phyloP scores from a whole-genome alignment of 148 eudicot genomes.

The Camellia japonica region DNA sequence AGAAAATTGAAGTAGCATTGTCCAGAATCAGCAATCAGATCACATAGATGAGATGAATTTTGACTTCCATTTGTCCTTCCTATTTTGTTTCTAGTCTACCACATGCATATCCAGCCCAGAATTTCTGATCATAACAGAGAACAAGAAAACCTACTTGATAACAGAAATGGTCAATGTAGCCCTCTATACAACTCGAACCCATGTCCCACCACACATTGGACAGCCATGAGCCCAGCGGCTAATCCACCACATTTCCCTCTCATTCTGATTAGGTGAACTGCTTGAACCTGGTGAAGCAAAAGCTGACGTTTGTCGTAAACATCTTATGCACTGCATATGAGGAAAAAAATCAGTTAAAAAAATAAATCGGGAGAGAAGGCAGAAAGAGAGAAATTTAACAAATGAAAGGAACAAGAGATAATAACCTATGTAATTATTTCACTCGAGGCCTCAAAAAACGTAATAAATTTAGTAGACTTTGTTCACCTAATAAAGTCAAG shows the following conservation, averaged over 20 bases:
- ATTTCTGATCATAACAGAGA: background rate
- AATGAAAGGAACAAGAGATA: background rate
- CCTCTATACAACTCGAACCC: conserved; percentile 88
- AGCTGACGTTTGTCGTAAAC: conserved; percentile 92
- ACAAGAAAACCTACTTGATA: conserved; percentile 3
- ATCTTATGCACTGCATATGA: conserved; percentile 85
- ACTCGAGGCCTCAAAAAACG: background rate
- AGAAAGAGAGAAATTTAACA: background rate
- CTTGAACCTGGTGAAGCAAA: conserved; percentile 59
- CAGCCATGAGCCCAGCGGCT: conserved; percentile 95
- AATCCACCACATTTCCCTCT: conserved; percentile 86
- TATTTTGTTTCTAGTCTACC: background rate
- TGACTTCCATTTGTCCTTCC: background rate
- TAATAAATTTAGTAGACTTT: background rate
- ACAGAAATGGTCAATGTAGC: background rate
- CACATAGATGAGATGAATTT: background rate
- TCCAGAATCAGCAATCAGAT: background rate
- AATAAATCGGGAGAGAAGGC: background rate
- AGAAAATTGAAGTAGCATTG: too few species aligned
- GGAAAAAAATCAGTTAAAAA: background rate
- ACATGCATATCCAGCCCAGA: background rate
- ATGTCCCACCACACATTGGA: conserved; percentile 96
- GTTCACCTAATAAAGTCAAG: background rate
- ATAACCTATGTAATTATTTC: background rate
- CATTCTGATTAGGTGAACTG: conserved; percentile 52